Conservation (phyloP, 371 early-diverging fungal species). For the Lichtheimia ornata region DNA sequence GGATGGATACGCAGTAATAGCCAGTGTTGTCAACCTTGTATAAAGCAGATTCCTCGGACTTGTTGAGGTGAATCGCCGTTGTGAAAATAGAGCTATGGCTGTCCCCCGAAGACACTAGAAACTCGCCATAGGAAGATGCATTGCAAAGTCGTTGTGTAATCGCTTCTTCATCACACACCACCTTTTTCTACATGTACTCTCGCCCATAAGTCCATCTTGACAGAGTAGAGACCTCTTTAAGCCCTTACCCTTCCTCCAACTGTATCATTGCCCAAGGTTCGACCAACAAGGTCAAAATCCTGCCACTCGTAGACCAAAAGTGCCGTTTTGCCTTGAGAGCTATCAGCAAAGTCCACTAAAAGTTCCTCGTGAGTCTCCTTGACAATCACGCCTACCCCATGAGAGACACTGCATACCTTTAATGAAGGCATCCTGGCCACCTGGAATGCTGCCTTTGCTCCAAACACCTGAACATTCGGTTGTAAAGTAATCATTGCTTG, state of each 20-base stretch:
- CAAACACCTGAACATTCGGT: slow-evolving; percentile 53
- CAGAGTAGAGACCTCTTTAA: neutral
- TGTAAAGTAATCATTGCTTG: slow-evolving; percentile 39
- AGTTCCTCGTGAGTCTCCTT: neutral
- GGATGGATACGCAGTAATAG: slow-evolving; percentile 67
- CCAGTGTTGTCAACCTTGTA: slow-evolving; percentile 67
- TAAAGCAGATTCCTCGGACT: slow-evolving; percentile 25
- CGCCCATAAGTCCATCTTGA: neutral
- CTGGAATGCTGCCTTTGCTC: slow-evolving; percentile 46
- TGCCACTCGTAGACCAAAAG: slow-evolving; percentile 59
- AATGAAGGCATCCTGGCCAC: slow-evolving; percentile 44
- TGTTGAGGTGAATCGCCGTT: slow-evolving; percentile 25
- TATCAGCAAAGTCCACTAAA: slow-evolving; percentile 44
- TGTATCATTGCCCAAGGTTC: slow-evolving; percentile 17
- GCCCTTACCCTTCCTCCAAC: slow-evolving; percentile 17
- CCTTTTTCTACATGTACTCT: slow-evolving; percentile 27
- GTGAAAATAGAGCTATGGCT: slow-evolving; percentile 43
- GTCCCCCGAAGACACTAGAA: slow-evolving; percentile 33
- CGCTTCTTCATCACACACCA: slow-evolving; percentile 51
- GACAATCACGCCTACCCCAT: too few relatives aligned
- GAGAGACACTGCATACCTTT: slow-evolving; percentile 27
- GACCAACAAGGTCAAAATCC: slow-evolving; percentile 50
- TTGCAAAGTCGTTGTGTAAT: slow-evolving; percentile 49
- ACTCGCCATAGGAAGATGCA: slow-evolving; percentile 38
- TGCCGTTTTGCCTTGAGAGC: slow-evolving; percentile 47